These are phyloP conservation scores for Rubia yunnanensis DNA, from an alignment of 257 asterid species.

Conservation along the genomic window DNA sequence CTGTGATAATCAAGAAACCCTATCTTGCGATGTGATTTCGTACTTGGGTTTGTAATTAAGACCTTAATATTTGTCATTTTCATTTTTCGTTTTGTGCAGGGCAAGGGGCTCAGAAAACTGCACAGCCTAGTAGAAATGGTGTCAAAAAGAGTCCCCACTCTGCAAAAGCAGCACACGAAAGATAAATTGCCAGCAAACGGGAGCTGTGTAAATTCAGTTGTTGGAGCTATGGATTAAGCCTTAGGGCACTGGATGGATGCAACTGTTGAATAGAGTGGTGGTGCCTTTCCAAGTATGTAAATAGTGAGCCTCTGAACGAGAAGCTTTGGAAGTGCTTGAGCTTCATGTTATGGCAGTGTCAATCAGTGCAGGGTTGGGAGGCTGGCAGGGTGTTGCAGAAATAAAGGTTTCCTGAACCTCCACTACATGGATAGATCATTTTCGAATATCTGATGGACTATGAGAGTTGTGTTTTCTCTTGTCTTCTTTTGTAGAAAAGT, in stretches of 20 bases:
- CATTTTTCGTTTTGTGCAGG: slow-evolving; percentile 37
- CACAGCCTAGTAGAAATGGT: slow-evolving; percentile 31
- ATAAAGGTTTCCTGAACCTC: slow-evolving; percentile 16
- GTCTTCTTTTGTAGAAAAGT: slow-evolving; percentile 13
- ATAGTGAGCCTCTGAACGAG: slow-evolving; percentile 28
- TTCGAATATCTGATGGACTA: not conserved
- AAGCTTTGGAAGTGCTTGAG: slow-evolving; percentile 22
- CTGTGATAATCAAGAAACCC: not conserved
- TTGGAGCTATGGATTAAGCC: slow-evolving; percentile 26
- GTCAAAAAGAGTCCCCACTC: slow-evolving; percentile 40
- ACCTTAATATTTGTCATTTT: not conserved
- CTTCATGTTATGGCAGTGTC: slow-evolving; percentile 12
- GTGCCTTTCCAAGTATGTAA: slow-evolving; percentile 30
- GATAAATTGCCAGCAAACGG: slow-evolving; percentile 34
- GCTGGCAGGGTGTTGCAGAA: slow-evolving; percentile 20
- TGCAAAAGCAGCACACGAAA: slow-evolving; percentile 37
- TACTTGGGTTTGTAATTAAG: not conserved
- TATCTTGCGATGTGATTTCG: not conserved
- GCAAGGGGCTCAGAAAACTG: slow-evolving; percentile 35
- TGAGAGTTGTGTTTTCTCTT: not conserved
- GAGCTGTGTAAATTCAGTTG: slow-evolving; percentile 22
- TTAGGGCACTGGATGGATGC: slow-evolving; percentile 14
- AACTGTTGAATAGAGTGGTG: slow-evolving; percentile 20
- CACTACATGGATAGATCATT: not conserved
- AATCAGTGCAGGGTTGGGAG: slow-evolving; percentile 22